phyloP scores from a whole-genome alignment of 192 early-diverging fungal species.

The Allomyces javanicus region DNA sequence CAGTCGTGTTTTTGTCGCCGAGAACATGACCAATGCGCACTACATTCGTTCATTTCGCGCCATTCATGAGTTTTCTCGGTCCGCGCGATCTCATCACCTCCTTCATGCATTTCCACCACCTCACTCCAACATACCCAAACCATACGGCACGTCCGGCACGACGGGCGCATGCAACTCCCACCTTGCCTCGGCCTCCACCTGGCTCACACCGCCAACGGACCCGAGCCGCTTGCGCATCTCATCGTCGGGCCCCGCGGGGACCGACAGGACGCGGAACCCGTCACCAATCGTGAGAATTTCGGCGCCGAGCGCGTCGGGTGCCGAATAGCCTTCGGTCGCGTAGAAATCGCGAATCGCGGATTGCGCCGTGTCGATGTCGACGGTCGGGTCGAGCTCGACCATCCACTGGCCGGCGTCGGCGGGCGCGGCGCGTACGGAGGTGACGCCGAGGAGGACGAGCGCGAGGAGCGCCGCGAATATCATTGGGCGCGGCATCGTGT shows the following conservation, averaged over 20 bases:
- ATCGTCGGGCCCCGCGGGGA: neutral
- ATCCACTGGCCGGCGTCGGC: neutral
- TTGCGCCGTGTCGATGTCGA: neutral
- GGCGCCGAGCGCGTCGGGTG: neutral
- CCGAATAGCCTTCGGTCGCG: neutral
- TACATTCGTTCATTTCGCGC: neutral
- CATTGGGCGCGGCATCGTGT: no score
- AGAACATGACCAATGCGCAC: neutral
- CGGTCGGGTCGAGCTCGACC: neutral
- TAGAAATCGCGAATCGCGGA: neutral
- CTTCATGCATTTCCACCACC: neutral
- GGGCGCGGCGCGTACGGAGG: neutral
- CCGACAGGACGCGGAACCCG: neutral
- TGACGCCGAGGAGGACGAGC: no score
- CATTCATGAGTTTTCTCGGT: no score
- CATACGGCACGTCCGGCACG: no score
- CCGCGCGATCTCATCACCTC: neutral
- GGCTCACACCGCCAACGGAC: neutral
- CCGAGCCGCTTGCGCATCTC: neutral
- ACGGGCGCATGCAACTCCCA: neutral
- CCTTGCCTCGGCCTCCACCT: neutral
- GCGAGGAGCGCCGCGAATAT: no score
- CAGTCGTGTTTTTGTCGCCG: neutral
- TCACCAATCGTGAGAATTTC: neutral
- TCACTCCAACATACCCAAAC: neutral